Evolutionary conservation across 345 rosid species (phyloP).

Genomic region (Camelina neglecta): DNA sequence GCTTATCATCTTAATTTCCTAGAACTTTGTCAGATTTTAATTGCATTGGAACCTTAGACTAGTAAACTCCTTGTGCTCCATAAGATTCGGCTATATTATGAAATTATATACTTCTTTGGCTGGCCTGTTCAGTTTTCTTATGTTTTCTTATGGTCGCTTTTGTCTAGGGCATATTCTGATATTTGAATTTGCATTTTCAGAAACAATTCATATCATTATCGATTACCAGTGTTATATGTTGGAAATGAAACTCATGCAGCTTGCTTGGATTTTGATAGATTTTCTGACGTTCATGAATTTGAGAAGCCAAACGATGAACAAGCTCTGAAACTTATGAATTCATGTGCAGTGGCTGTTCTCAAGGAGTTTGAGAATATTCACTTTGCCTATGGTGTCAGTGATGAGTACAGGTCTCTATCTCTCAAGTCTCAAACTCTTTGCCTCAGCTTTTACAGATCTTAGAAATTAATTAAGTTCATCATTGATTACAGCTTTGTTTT

Average conservation of each 20-base stretch:
- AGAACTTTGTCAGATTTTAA: neutral
- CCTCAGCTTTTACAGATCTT: conserved; percentile 9
- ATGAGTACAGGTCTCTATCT: conserved; percentile 79
- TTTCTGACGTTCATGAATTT: conserved; percentile 80
- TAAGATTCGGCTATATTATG: neutral
- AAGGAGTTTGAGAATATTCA: conserved; percentile 71
- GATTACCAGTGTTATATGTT: conserved; percentile 22
- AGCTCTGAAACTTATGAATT: conserved; percentile 91
- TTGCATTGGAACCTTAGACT: conserved; percentile 2
- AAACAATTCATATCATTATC: neutral
- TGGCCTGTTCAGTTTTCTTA: conserved; percentile 8
- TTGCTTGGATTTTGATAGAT: conserved; percentile 61
- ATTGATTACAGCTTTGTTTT: conserved; percentile 69
- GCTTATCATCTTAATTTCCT: neutral
- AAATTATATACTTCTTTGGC: conserved; percentile 18
- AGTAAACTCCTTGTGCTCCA: conserved; percentile 6
- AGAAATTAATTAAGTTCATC: conserved; percentile 28
- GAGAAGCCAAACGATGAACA: conserved; percentile 88
- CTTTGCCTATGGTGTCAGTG: conserved; percentile 87
- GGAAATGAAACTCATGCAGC: conserved; percentile 39
- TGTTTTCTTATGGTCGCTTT: neutral
- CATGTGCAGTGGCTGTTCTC: conserved; percentile 75
- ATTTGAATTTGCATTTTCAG: neutral
- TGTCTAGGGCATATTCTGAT: conserved; percentile 12
- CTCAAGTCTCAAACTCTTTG: conserved; percentile 19